Conservation (phyloP, 2,329 filamentous ascomycete species). For the Didymella glomerata region DNA sequence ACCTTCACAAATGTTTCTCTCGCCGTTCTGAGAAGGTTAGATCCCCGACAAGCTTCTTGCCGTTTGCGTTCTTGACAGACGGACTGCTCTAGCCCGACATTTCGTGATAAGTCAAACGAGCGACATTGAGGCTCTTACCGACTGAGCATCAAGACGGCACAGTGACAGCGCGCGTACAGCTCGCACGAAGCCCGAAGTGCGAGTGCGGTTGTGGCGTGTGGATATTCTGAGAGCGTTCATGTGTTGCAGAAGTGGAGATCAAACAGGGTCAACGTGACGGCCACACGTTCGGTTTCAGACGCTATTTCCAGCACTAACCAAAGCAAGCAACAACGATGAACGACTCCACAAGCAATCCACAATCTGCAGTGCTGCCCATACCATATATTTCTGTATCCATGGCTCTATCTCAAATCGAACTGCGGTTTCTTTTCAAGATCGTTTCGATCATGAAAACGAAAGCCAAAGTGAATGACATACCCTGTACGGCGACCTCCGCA, state of each 20-base stretch:
- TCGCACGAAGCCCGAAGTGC: slow-evolving; percentile 11
- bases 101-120: slow-evolving; percentile 20
- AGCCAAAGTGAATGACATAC: neutral
- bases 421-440: neutral
- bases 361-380: neutral
- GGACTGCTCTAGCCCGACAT: slow-evolving; percentile 22
- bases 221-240: slow-evolving; percentile 22
- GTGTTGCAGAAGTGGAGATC: slow-evolving; percentile 30
- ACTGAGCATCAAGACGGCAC: slow-evolving; percentile 26
- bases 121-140: slow-evolving; percentile 24
- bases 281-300: slow-evolving; percentile 27
- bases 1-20: slow-evolving; percentile 24
- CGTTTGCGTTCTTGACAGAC: slow-evolving; percentile 15
- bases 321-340: slow-evolving; percentile 24
- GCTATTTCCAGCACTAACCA: slow-evolving; percentile 10
- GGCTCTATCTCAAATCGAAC: neutral
- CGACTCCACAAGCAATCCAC: neutral
- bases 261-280: slow-evolving; percentile 29
- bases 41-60: slow-evolving; percentile 3
- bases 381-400: neutral
- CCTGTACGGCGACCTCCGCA: neutral
- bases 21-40: slow-evolving; percentile 1
- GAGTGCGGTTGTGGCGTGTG: slow-evolving; percentile 9
- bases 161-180: slow-evolving; percentile 10
- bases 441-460: neutral